Conservation (phyloP, 306 rosid species). For the Vigna unguiculata region DNA sequence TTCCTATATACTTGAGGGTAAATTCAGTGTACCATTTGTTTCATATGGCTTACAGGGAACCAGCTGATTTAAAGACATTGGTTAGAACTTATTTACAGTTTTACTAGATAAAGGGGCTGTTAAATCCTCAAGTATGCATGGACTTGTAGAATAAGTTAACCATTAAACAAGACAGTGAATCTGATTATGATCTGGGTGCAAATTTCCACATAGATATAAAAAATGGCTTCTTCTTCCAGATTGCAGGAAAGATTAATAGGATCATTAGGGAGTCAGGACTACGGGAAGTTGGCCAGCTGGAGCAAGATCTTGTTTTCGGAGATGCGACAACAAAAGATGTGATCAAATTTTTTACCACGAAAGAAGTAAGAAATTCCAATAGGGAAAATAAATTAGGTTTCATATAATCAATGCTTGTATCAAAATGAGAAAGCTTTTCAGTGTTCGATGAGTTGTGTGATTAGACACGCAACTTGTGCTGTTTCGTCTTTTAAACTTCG, state of each 20-base stretch:
- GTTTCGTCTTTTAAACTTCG: constrained; percentile 26
- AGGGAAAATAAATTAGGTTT: background rate
- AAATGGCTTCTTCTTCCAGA: constrained; percentile 59
- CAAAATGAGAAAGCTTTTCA: constrained; percentile 32
- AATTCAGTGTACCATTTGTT: constrained; percentile 27
- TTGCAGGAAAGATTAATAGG: constrained; percentile 85
- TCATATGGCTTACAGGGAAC: background rate
- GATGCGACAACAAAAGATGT: constrained; percentile 94
- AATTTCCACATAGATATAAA: constrained; percentile 29
- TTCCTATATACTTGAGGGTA: too few relatives aligned
- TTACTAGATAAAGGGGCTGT: background rate
- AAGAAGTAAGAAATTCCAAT: constrained; percentile 63
- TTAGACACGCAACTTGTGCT: constrained; percentile 10
- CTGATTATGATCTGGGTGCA: constrained; percentile 32
- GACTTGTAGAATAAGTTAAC: constrained; percentile 21
- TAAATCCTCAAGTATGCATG: background rate
- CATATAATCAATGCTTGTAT: constrained; percentile 25
- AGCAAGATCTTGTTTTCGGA: constrained; percentile 97
- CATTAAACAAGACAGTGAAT: constrained; percentile 8
- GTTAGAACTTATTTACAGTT: constrained; percentile 13
- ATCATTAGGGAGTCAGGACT: constrained; percentile 76
- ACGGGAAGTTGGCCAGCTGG: constrained; percentile 90
- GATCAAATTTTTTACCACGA: constrained; percentile 74
- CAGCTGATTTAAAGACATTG: background rate
- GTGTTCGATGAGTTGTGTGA: constrained; percentile 5